These are phyloP conservation scores for Talaromyces marneffei DNA, from an alignment of 2,329 filamentous ascomycete species.

Conservation along the genomic window DNA sequence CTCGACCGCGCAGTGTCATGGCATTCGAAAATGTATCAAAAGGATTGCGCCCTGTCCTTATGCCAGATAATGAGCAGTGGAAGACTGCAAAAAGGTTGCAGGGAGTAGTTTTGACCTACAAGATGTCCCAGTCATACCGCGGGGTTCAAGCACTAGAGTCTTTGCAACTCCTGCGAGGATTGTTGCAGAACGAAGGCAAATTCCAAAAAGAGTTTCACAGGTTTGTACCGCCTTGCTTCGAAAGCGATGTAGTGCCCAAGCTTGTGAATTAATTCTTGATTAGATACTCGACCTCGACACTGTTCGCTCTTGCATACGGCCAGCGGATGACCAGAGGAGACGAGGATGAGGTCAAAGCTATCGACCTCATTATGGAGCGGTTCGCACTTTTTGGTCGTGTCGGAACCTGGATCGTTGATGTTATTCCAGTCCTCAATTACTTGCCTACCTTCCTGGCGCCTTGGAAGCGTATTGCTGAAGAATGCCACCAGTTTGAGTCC, in stretches of 20 bases:
- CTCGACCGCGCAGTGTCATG: slow-evolving; percentile 26
- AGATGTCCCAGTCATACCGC: slow-evolving; percentile 31
- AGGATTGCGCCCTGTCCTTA: slow-evolving; percentile 42
- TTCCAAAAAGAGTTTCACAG: neutral
- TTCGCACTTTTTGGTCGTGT: slow-evolving; percentile 3
- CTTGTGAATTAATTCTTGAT: neutral
- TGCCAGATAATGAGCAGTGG: slow-evolving; percentile 47
- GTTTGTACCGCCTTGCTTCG: neutral
- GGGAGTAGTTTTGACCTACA: slow-evolving; percentile 41
- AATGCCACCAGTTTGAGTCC: slow-evolving; percentile 16
- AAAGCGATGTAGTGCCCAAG: neutral
- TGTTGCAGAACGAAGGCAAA: slow-evolving; percentile 24
- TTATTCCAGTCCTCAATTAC: slow-evolving; percentile 3
- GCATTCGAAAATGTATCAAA: slow-evolving; percentile 4
- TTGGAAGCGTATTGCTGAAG: slow-evolving; percentile 14
- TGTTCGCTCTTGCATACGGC: slow-evolving; percentile 47
- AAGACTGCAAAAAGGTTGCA: slow-evolving; percentile 32
- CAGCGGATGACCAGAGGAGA: slow-evolving; percentile 40
- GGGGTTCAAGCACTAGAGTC: slow-evolving; percentile 44
- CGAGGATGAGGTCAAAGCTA: slow-evolving; percentile 26
- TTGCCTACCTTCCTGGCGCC: slow-evolving; percentile 10
- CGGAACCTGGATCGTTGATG: slow-evolving; percentile 3
- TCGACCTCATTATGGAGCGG: slow-evolving; percentile 28
- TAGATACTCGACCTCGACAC: neutral
- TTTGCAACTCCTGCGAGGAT: slow-evolving; percentile 40